Evolutionary conservation across 169 alveolate species (phyloP), one percentile per base, ranked within the genome.

Genomic region (Plasmodium gonderi): DNA sequence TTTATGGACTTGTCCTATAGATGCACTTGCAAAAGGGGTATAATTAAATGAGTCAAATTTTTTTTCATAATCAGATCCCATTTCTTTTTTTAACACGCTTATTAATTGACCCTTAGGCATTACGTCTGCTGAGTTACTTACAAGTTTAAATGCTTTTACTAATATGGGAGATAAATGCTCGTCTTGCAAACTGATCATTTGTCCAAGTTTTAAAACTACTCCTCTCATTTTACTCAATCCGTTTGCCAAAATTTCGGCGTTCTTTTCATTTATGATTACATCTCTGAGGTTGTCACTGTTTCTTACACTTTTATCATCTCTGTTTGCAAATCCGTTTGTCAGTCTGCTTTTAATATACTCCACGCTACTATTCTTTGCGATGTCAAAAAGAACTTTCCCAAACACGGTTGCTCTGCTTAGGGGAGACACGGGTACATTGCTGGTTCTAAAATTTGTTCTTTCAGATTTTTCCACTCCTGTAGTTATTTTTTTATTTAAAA

Each of bases 41-140:
- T 90, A 49, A 42, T 95, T 85, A 83, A 96, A 96, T 33, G 40
- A 79, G 40, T 78, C 92, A 83, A 98, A 98, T 67, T 94, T 94
- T 33, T 90, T 91, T 69, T 91, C 91, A 99, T 98, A 98, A 69
- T 97, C 90, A 29, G 60, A 20, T 1, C 99, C 99, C 14, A 97
- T 90, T 90, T 98, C 99, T 40, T 89, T 64, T 67, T 51, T 94
- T 91, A 98, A 33, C 65, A 97, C 95, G 95, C 97, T 51, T 74
- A 77, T 72, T 42, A 98, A 96, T 82, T 98, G 97, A 64, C 91
- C 78, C 68, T 91, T 87, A 1, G 99, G 98, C 99, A 98, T 98
- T n/a, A 97, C 95, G 79, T 98, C 99, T n/a, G 99, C 99, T 49
- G 95, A 96, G 81, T 96, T 91, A 65, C 98, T 91, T n/a, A 98